Evolutionary conservation across 73 alveolate genomes (phyloP).

Genomic region (Tetrahymena thermophila): DNA sequence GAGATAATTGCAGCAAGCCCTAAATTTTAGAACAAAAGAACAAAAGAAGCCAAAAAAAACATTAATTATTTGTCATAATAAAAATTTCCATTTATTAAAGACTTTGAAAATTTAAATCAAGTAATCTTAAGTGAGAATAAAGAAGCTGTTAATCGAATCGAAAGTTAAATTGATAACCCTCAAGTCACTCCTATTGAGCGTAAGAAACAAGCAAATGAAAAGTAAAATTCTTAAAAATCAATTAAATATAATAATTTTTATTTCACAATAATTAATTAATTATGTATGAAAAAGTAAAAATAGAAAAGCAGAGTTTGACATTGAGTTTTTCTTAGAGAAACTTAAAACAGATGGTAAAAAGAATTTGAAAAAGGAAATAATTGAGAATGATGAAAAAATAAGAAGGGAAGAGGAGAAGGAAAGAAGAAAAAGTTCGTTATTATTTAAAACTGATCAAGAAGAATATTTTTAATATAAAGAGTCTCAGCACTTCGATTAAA

Average conservation of each 20-base stretch:
- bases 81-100: neutral
- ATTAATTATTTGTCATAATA: neutral
- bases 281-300: neutral
- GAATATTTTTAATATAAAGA: neutral
- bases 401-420: neutral
- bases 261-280: neutral
- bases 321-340: neutral
- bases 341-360: neutral
- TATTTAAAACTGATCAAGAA: neutral
- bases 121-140: neutral
- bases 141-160: neutral
- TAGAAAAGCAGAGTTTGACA: neutral
- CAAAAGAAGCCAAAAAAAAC: neutral
- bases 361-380: neutral
- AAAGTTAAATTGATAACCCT: neutral
- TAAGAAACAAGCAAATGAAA: neutral
- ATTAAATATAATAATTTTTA: no score
- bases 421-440: neutral
- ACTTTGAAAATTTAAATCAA: neutral
- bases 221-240: neutral
- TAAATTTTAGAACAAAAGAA: neutral
- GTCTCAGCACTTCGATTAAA: neutral
- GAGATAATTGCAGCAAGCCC: neutral
- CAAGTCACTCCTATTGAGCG: neutral
- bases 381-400: neutral